Base-by-base conservation (phyloP, 352 stramenopile genomes). In the Globisporangium nagaii region DNA sequence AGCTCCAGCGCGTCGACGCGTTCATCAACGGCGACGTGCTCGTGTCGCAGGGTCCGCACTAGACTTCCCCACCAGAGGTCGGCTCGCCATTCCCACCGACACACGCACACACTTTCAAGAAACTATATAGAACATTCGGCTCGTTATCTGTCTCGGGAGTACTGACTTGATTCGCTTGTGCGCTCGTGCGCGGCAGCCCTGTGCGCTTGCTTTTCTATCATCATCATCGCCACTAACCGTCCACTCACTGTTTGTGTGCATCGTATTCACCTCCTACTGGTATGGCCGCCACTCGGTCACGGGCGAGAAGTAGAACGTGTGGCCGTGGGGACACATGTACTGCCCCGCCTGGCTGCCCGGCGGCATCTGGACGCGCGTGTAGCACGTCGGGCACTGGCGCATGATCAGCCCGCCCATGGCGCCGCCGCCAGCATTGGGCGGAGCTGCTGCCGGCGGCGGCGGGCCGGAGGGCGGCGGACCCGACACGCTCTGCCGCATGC, bases 241-340 rank as follows among this genome's bases (percentile, higher is more conserved):
- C 17, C 20, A 8, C 32, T 37, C 19, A 20, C n/a, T 25, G 7
- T 47, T 49, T 25, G 12, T 36, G 30, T 56, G 58, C 31, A 39
- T 34, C 34, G 41, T 12, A 25, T 12, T 34, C n/a, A 31, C 3
- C 8, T 52, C 31, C n/a, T n/a, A 50, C 39, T 61, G 35, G 55
- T 56, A 62, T 10, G 47, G 36, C 15, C 55, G 40, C 55, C 55
- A 56, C 72, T 67, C 84, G 60, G 48, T 60, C 53, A 78, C 81
- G 22, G 84, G 81, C 42, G 80, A 79, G 59, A 87, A 94, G 66
- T 84, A 90, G 57, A 94, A 94, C 24, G 84, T 94, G 64, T 94
- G 84, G 3, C 84, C 84, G 47, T 92, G 75, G 1, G 84, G 84
- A 76, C 84, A 94, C 81, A 94, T 92, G 72, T 92, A 94, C 70